A percentile compares a stretch with the other conserved stretches of the same genome.
Evolutionary conservation across 1,139 yeast species (phyloP).

Genomic region (Hyphopichia khmerensis): DNA sequence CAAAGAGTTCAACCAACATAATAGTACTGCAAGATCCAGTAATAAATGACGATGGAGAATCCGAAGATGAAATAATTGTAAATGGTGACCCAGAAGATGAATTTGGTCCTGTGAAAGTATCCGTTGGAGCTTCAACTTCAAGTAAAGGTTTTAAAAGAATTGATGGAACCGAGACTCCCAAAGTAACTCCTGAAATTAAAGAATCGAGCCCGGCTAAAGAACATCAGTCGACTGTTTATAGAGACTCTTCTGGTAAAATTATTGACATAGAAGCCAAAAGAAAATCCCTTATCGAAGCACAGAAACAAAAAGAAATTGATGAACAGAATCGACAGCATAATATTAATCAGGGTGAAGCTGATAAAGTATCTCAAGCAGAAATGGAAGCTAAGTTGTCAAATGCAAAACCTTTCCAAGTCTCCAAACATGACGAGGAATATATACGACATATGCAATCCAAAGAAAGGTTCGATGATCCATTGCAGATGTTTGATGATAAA

Average conservation of each 20-base stretch:
- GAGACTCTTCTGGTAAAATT: constrained; percentile 41
- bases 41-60: not conserved
- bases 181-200: not conserved
- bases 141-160: constrained; percentile 39
- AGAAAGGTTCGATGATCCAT: constrained; percentile 68
- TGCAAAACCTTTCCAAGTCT: constrained; percentile 25
- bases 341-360: constrained; percentile 25
- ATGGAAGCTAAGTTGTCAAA: constrained; percentile 33
- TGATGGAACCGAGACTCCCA: constrained; percentile 22
- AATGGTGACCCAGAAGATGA: constrained; percentile 8
- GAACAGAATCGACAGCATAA: constrained; percentile 6
- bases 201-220: not conserved
- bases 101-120: constrained; percentile 22
- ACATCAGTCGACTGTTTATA: constrained; percentile 27
- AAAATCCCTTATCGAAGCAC: constrained; percentile 20
- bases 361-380: constrained; percentile 49
- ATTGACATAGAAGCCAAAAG: constrained; percentile 30
- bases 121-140: constrained; percentile 7
- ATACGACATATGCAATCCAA: constrained; percentile 32
- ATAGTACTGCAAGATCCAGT: not conserved
- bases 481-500: constrained; percentile 38
- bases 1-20: constrained; percentile 3
- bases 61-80: constrained; percentile 10
- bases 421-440: constrained; percentile 36
- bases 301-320: constrained; percentile 36